Conservation (phyloP, 1,284 basidiomycete genomes). For the Schizophyllum commune region DNA sequence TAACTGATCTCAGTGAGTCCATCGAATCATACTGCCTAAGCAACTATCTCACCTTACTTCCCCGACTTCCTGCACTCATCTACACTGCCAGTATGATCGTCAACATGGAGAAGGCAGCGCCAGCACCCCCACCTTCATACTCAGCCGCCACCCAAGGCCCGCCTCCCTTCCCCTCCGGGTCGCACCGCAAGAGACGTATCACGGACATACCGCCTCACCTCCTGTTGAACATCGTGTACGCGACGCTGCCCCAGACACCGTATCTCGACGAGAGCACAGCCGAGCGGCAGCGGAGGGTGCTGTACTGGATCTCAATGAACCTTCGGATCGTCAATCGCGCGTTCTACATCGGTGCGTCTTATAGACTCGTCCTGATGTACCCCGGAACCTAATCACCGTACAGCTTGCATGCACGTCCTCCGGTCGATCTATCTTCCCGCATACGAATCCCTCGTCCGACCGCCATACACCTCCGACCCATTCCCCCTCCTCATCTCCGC, state of each 20-base stretch:
- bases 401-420: slow-evolving; percentile 73
- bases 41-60: too few relatives aligned
- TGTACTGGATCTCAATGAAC: slow-evolving; percentile 60
- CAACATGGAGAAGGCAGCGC: not conserved
- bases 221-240: slow-evolving; percentile 55
- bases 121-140: not conserved
- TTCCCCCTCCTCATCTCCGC: slow-evolving; percentile 38
- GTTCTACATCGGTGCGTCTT: slow-evolving; percentile 51
- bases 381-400: not conserved
- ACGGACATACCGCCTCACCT: slow-evolving; percentile 45
- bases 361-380: not conserved
- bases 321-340: slow-evolving; percentile 58
- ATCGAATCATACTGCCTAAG: too few relatives aligned
- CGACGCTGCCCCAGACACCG: slow-evolving; percentile 41
- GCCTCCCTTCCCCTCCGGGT: not conserved
- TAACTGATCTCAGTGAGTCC: not conserved
- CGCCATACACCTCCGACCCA: slow-evolving; percentile 67
- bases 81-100: not conserved
- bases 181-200: slow-evolving; percentile 14
- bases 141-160: not conserved
- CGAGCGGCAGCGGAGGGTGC: slow-evolving; percentile 50
- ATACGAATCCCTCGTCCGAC: slow-evolving; percentile 53
- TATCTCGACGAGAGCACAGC: slow-evolving; percentile 29
- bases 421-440: slow-evolving; percentile 63
- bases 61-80: not conserved